Conservation (phyloP, 805 yeast species). For the Candida adriatica region DNA sequence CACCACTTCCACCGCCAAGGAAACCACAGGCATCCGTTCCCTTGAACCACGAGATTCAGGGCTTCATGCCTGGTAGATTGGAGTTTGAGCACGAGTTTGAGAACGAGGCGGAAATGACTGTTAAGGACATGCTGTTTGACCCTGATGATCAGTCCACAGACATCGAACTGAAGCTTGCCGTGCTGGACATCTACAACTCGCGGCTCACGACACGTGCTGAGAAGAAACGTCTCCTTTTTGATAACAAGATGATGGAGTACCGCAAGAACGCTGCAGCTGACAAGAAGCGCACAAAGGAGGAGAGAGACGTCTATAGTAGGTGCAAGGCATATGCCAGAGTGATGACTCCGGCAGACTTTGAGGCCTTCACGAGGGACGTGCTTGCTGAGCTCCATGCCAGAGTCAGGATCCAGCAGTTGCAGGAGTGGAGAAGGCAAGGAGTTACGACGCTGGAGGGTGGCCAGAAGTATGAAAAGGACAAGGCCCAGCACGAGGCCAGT, state of each 20-base stretch:
- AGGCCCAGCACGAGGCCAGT: slow-evolving; percentile 56
- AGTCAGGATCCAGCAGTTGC: slow-evolving; percentile 79
- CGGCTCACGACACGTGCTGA: slow-evolving; percentile 90
- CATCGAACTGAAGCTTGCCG: slow-evolving; percentile 81
- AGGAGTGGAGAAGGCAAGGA: slow-evolving; percentile 91
- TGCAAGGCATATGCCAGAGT: slow-evolving; percentile 77
- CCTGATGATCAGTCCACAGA: slow-evolving; percentile 87
- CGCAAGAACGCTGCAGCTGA: slow-evolving; percentile 75
- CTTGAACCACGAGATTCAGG: slow-evolving; percentile 93
- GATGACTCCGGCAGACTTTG: slow-evolving; percentile 77
- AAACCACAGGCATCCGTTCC: slow-evolving; percentile 93
- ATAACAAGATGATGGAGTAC: slow-evolving; percentile 77
- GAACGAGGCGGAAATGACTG: slow-evolving; percentile 91
- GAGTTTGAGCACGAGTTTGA: slow-evolving; percentile 96
- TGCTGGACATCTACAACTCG: slow-evolving; percentile 84
- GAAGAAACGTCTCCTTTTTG: slow-evolving; percentile 73
- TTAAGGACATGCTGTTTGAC: slow-evolving; percentile 93
- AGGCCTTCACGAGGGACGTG: slow-evolving; percentile 64
- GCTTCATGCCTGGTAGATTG: slow-evolving; percentile 96
- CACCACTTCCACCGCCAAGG: slow-evolving; percentile 78
- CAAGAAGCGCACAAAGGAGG: slow-evolving; percentile 83
- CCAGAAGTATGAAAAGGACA: slow-evolving; percentile 80
- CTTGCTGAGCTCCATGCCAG: slow-evolving; percentile 73
- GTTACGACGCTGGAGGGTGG: slow-evolving; percentile 81
- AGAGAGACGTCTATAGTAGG: slow-evolving; percentile 69